Evolutionary conservation across 2,329 filamentous ascomycete genomes (phyloP).

Genomic region (Fusarium sp.): DNA sequence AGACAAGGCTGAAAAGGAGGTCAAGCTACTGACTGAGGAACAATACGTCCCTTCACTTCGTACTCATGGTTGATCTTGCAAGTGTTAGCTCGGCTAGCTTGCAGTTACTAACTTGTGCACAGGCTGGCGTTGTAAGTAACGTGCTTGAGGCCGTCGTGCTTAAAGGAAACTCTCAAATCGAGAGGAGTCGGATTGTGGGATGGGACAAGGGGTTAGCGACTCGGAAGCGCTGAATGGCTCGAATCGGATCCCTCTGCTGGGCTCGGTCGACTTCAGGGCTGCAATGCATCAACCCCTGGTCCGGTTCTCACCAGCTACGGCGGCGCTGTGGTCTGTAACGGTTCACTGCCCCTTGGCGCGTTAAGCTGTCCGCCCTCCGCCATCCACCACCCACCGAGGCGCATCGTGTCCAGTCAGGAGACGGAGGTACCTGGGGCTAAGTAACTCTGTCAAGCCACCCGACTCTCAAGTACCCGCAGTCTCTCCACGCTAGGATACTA

Average conservation of each 20-base stretch:
- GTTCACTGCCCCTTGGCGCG: slow-evolving; percentile 39
- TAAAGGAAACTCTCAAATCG: slow-evolving; percentile 21
- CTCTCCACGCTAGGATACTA: slow-evolving; percentile 15
- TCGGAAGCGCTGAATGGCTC: slow-evolving; percentile 28
- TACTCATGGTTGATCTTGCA: slow-evolving; percentile 28
- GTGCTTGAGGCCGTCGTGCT: slow-evolving; percentile 39
- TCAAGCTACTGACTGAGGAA: slow-evolving; percentile 8
- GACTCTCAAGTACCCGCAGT: slow-evolving; percentile 37
- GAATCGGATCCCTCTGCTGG: slow-evolving; percentile 28
- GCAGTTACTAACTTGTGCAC: slow-evolving; percentile 24
- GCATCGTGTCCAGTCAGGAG: slow-evolving; percentile 39
- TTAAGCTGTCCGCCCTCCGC: slow-evolving; percentile 33
- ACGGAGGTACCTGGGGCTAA: slow-evolving; percentile 38
- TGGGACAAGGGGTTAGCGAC: slow-evolving; percentile 32
- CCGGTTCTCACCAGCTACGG: slow-evolving; percentile 19
- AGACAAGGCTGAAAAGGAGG: slow-evolving; percentile 44
- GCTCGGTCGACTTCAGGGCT: slow-evolving; percentile 39
- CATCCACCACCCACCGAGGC: slow-evolving; percentile 19
- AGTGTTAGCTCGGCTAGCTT: slow-evolving; percentile 27
- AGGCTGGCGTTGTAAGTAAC: slow-evolving; percentile 29
- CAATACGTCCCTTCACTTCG: slow-evolving; percentile 11
- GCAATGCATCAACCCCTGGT: slow-evolving; percentile 40
- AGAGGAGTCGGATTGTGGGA: slow-evolving; percentile 28
- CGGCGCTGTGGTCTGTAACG: slow-evolving; percentile 42
- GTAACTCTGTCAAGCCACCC: slow-evolving; percentile 37